phyloP scores from a whole-genome alignment of 2,329 filamentous ascomycete species.

The Talaromyces amestolkiae region DNA sequence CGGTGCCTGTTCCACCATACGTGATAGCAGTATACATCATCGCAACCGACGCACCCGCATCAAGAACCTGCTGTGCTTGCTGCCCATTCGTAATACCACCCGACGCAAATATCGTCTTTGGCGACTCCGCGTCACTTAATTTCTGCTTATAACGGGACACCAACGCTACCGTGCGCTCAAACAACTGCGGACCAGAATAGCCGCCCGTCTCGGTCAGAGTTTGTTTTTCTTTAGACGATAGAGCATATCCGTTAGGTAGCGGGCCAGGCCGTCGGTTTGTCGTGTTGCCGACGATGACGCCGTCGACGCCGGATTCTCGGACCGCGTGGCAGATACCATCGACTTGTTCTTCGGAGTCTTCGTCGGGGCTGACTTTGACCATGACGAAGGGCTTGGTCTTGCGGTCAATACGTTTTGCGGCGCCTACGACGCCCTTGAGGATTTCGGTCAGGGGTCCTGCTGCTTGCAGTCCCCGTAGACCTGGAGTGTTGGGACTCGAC shows the following conservation, averaged over 20 bases:
- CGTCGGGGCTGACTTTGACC: conserved; percentile 97
- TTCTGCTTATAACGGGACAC: conserved; percentile 75
- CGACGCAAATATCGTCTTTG: conserved; percentile 71
- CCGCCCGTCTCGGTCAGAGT: conserved; percentile 76
- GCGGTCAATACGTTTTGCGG: conserved; percentile 67
- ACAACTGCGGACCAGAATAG: conserved; percentile 87
- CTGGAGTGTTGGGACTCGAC: conserved; percentile 92
- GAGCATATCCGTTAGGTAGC: conserved; percentile 62
- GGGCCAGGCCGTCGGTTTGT: conserved; percentile 77
- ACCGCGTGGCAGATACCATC: conserved; percentile 85
- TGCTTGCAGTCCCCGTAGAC: conserved; percentile 81
- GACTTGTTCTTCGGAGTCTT: conserved; percentile 81
- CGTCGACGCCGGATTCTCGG: conserved; percentile 80
- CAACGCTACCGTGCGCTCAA: conserved; percentile 72
- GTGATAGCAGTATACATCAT: conserved; percentile 84
- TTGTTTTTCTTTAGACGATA: conserved; percentile 65
- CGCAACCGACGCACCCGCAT: conserved; percentile 84
- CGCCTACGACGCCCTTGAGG: conserved; percentile 75
- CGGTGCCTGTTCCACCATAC: conserved; percentile 62
- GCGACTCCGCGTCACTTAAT: conserved; percentile 54
- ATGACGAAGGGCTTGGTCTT: conserved; percentile 78
- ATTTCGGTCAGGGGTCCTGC: conserved; percentile 78
- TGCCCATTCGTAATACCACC: conserved; percentile 88
- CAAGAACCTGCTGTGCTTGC: conserved; percentile 76
- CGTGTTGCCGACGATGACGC: conserved; percentile 95